Percentiles rank a stretch among this genome's conserved stretches.
Evolutionary conservation across 805 yeast species (phyloP).

Genomic region (Candida nanaspora): DNA sequence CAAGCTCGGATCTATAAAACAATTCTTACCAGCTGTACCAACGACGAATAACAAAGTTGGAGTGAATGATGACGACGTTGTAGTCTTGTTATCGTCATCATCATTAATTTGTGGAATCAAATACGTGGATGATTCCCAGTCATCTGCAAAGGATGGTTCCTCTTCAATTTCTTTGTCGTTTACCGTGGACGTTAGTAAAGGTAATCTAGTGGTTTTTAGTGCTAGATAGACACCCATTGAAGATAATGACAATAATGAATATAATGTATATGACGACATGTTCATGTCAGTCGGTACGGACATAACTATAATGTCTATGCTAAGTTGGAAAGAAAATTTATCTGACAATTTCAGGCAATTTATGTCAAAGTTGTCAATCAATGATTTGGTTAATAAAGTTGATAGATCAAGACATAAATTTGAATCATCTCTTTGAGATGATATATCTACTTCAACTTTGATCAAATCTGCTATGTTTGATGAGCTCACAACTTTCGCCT

Average conservation of each 20-base stretch:
- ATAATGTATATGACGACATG: constrained; percentile 67
- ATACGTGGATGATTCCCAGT: constrained; percentile 56
- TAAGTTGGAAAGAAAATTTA: constrained; percentile 69
- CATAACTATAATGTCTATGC: constrained; percentile 71
- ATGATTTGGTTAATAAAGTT: constrained; percentile 49
- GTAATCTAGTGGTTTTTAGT: constrained; percentile 67
- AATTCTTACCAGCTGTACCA: constrained; percentile 64
- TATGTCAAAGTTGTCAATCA: constrained; percentile 46
- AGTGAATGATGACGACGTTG: no score
- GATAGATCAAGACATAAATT: constrained; percentile 56
- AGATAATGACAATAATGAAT: constrained; percentile 43
- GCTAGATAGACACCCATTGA: constrained; percentile 82
- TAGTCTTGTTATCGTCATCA: background rate
- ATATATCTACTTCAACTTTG: constrained; percentile 74
- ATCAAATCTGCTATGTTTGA: constrained; percentile 41
- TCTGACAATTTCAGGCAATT: constrained; percentile 55
- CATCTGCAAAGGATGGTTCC: constrained; percentile 86
- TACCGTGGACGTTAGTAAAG: constrained; percentile 60
- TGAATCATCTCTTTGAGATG: constrained; percentile 76
- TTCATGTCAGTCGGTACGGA: constrained; percentile 40
- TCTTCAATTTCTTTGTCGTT: constrained; percentile 70
- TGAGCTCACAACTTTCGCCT: constrained; percentile 63
- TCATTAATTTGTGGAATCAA: constrained; percentile 31
- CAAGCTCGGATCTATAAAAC: constrained; percentile 78
- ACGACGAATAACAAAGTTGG: constrained; percentile 76